Evolutionary conservation across 225 moss, liverwort and hornwort species (phyloP), one percentile per base, ranked within the genome.

Genomic region (Polytrichum formosum): DNA sequence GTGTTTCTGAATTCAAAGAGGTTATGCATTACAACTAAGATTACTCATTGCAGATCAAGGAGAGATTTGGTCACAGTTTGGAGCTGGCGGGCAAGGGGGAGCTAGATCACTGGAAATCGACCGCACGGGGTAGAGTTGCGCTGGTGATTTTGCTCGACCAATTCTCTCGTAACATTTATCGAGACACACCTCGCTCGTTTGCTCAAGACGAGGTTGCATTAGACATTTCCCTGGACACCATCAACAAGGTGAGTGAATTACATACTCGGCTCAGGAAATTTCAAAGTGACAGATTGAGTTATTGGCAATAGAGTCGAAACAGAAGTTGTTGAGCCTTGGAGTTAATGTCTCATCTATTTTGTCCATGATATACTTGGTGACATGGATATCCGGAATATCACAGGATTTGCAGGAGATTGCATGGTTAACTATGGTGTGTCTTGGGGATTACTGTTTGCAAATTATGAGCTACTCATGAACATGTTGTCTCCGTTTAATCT

Each of bases 101-200:
- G 53, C 78, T 89, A 56, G 82, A 92, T 22, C 70, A 69, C 62
- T 95, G 94, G 92, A 82, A 85, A 84, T 70, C 74, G 53, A 87
- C 78, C 31, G 69, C 73, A 10, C 87, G 31, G 22, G 94, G 91
- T 37, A 78, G 82, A 76, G 74, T 92, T 70, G 94, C 92, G 25
- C 92, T 95, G 25, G 80, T 92, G 58, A 69, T 95, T 46, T 53
- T 89, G 7, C 76, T 95, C 0, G 92, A 92, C 67, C 94, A 95
- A 79, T 80, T 95, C 28, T 80, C 90, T 6, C 85, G 92, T 60
- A 90, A 83, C 62, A 64, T 90, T 59, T 72, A 82, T 74, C 85
- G 90, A 67, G 70, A 84, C 67, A 79, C 90, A 54, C 74, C 77
- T 29, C 70, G 61, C 26, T 29, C 79, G 25, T 95, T 69, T 71